Evolutionary conservation across 2,329 filamentous ascomycete species (phyloP).

Genomic region (Sarocladiaceae sp.): DNA sequence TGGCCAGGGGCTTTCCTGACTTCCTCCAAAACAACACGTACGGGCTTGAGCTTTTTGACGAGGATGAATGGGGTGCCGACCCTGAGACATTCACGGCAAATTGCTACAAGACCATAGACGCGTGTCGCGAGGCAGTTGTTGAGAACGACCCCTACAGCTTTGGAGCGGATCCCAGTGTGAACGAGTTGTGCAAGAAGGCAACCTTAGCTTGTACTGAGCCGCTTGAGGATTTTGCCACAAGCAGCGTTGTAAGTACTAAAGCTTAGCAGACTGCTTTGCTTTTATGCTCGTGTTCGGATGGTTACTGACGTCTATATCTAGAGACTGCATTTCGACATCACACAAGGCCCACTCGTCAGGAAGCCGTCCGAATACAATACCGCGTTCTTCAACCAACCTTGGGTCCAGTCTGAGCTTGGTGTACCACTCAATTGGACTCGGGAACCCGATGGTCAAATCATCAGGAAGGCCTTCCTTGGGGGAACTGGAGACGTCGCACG

Average conservation of each 20-base stretch:
- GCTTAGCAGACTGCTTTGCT: too few relatives aligned
- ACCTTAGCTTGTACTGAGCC: too few relatives aligned
- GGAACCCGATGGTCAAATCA: conserved; percentile 26
- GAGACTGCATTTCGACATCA: conserved; percentile 54
- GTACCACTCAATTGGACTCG: conserved; percentile 55
- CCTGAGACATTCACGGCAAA: conserved; percentile 26
- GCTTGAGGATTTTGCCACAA: too few relatives aligned
- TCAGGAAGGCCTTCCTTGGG: conserved; percentile 47
- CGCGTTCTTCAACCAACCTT: conserved; percentile 58
- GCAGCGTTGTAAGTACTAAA: too few relatives aligned
- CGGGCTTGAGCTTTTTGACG: conserved; percentile 50
- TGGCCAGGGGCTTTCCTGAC: conserved; percentile 47
- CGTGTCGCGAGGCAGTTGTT: too few relatives aligned
- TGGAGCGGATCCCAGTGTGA: too few relatives aligned
- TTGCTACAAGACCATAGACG: conserved; percentile 45
- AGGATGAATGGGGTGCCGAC: conserved; percentile 20
- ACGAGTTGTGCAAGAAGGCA: too few relatives aligned
- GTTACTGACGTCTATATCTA: too few relatives aligned
- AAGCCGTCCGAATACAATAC: conserved; percentile 56
- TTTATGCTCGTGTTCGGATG: too few relatives aligned
- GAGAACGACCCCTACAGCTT: too few relatives aligned
- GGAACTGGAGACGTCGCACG: conserved; percentile 55
- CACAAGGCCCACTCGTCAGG: conserved; percentile 43
- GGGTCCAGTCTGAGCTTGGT: conserved; percentile 55
- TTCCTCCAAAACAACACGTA: conserved; percentile 63